These are phyloP conservation scores for Lasiodiplodia hormozganensis DNA, from an alignment of 2,329 filamentous ascomycete genomes.

Conservation along the genomic window DNA sequence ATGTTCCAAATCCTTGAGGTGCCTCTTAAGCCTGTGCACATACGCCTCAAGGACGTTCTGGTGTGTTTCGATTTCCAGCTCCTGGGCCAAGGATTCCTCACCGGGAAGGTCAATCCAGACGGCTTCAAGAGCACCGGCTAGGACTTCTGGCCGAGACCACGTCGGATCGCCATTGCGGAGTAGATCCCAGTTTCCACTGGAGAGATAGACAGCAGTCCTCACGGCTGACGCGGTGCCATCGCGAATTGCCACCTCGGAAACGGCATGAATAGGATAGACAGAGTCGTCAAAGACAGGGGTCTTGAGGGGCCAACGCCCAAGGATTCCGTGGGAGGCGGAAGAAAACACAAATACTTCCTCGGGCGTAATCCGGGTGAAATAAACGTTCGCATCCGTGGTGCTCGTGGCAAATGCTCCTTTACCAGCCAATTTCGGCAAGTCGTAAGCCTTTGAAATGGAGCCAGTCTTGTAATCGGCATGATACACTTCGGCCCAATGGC, in stretches of 20 bases:
- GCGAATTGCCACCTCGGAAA: constrained; percentile 83
- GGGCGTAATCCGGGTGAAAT: constrained; percentile 82
- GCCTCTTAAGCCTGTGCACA: constrained; percentile 82
- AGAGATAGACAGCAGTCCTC: constrained; percentile 72
- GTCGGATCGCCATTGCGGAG: constrained; percentile 80
- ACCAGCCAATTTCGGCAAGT: constrained; percentile 74
- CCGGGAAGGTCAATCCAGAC: constrained; percentile 80
- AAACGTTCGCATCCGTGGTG: constrained; percentile 80
- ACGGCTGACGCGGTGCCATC: constrained; percentile 74
- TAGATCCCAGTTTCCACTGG: constrained; percentile 78
- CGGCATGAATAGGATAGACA: constrained; percentile 65
- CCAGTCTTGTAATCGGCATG: constrained; percentile 77
- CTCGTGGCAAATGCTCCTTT: constrained; percentile 80
- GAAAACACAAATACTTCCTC: constrained; percentile 77
- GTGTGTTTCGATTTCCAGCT: constrained; percentile 85
- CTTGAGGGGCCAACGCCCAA: constrained; percentile 75
- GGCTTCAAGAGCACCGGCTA: constrained; percentile 81
- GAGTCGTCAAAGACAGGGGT: constrained; percentile 31
- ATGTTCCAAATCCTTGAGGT: constrained; percentile 77
- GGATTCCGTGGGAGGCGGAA: constrained; percentile 75
- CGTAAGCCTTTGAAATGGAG: constrained; percentile 77
- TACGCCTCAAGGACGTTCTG: constrained; percentile 83
- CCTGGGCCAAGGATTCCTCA: constrained; percentile 76
- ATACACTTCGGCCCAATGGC: constrained; percentile 85
- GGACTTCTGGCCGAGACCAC: constrained; percentile 83